These are phyloP conservation scores for Clitoria ternatea DNA, from an alignment of 306 rosid species.

Conservation along the genomic window DNA sequence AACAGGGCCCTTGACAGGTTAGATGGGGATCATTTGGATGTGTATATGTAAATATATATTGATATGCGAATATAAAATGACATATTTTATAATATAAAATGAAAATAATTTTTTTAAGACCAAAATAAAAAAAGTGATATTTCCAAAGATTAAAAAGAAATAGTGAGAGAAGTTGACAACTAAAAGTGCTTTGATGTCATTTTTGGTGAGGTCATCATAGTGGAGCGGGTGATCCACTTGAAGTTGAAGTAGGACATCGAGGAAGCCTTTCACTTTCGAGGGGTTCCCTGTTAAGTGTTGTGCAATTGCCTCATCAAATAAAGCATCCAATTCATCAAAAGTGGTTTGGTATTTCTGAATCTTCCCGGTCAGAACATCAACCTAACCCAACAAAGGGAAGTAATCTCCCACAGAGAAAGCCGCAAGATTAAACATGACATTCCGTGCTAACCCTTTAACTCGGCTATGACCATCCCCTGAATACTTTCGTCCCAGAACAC, in stretches of 20 bases:
- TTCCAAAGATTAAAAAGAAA: too few relatives aligned
- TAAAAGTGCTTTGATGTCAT: conserved; percentile 26
- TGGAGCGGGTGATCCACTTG: neutral
- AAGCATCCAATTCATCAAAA: neutral
- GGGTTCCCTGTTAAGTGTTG: neutral
- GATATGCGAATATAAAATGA: too few relatives aligned
- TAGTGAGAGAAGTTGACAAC: too few relatives aligned
- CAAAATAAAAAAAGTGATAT: too few relatives aligned
- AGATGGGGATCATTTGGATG: too few relatives aligned
- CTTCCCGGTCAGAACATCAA: conserved; percentile 27
- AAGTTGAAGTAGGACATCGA: conserved; percentile 25
- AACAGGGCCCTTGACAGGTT: too few relatives aligned
- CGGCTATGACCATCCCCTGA: neutral
- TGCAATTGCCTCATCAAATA: conserved; percentile 19
- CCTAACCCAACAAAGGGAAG: conserved; percentile 35
- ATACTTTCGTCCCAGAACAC: conserved; percentile 6
- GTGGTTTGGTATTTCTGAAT: neutral
- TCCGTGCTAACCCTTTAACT: conserved; percentile 6
- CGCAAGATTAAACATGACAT: neutral
- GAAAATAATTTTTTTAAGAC: too few relatives aligned
- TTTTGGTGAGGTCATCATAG: conserved; percentile 8
- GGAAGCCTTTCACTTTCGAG: conserved; percentile 14
- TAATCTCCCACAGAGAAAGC: conserved; percentile 29
- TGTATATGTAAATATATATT: too few relatives aligned
- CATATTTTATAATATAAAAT: too few relatives aligned